Percentiles rank a stretch among this genome's conserved stretches.
Evolutionary conservation across 2,329 filamentous ascomycete species (phyloP).

Genomic region (Thielaviopsis euricoi): DNA sequence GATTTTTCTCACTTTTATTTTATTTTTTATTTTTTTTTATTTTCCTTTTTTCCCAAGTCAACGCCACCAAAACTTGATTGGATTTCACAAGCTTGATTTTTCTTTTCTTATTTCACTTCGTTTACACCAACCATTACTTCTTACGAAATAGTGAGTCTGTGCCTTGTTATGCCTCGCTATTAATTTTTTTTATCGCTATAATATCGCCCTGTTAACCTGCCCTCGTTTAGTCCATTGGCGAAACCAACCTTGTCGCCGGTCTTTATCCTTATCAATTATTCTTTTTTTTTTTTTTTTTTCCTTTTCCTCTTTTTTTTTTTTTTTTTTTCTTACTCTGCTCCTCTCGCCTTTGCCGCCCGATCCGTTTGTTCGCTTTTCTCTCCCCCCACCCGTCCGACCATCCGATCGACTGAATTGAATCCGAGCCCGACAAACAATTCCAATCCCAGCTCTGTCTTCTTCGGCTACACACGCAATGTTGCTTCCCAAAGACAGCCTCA

Average conservation of each 20-base stretch:
- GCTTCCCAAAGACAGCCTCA: conserved; percentile 75
- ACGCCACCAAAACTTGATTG: not conserved
- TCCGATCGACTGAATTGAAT: not conserved
- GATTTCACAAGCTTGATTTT: not conserved
- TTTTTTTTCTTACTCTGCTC: not conserved
- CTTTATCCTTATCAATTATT: not conserved
- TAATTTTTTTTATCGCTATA: not conserved
- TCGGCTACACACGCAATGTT: conserved; percentile 43
- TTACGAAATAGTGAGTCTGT: not conserved
- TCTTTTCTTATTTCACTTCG: not conserved
- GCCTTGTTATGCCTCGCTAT: not conserved
- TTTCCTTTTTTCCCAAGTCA: not conserved
- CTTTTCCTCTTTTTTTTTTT: not conserved
- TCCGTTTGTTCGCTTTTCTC: not conserved
- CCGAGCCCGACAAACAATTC: not conserved
- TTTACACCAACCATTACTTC: not conserved
- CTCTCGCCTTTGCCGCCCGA: not conserved
- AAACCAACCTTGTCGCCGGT: not conserved
- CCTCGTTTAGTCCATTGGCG: not conserved
- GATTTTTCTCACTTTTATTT: no score
- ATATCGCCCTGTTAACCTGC: not conserved
- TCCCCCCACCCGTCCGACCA: not conserved
- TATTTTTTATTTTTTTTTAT: no score
- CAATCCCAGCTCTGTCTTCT: not conserved
- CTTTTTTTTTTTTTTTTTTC: not conserved